These are phyloP conservation scores for Leccinum aurantiacum DNA, from an alignment of 768 basidiomycete species.

Conservation along the genomic window DNA sequence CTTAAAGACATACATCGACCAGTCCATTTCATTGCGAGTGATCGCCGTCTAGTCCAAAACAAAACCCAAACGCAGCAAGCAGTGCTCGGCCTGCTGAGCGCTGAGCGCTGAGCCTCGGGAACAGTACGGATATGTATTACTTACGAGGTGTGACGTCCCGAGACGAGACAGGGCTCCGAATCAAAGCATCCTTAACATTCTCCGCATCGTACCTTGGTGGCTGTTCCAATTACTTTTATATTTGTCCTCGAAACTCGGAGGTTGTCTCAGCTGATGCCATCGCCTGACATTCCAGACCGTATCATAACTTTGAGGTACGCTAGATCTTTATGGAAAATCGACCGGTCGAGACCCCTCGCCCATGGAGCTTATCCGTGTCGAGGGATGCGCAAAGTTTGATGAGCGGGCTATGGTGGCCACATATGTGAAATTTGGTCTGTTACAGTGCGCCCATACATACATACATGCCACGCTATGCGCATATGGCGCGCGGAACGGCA, in stretches of 20 bases:
- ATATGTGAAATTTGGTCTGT: not conserved
- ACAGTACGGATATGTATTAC: too few species aligned
- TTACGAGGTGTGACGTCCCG: not conserved
- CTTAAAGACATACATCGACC: not conserved
- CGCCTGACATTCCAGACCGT: not conserved
- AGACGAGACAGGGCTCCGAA: not conserved
- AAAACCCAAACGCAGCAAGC: not conserved
- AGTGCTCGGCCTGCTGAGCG: not conserved
- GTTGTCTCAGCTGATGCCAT: not conserved
- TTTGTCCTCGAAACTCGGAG: not conserved
- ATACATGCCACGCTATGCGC: not conserved
- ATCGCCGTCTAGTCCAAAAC: not conserved
- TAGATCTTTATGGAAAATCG: not conserved
- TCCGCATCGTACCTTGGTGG: not conserved
- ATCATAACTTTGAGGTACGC: not conserved
- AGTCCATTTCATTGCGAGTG: not conserved
- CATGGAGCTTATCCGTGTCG: slow-evolving; percentile 15
- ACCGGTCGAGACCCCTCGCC: slow-evolving; percentile 10
- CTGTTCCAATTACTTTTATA: not conserved
- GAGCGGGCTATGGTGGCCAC: not conserved
- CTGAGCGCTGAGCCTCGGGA: not conserved
- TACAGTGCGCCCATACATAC: not conserved
- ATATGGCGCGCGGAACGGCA: not conserved
- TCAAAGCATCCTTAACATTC: not conserved
- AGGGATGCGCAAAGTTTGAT: slow-evolving; percentile 6